Conservation (phyloP, 805 yeast species). For the Starmera caribaea region DNA sequence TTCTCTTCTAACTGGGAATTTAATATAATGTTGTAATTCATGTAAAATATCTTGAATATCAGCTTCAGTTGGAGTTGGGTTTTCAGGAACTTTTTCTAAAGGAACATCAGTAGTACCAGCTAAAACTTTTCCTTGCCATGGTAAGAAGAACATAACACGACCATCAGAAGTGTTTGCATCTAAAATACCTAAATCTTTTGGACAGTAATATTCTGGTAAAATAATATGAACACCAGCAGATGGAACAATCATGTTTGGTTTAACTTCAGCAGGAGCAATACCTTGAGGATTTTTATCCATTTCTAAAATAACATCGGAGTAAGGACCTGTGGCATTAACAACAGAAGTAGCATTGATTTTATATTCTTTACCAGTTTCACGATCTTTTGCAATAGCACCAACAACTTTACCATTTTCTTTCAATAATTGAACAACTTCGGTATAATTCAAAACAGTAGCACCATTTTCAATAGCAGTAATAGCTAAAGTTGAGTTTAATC, state of each 20-base stretch:
- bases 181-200: constrained; percentile 75
- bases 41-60: constrained; percentile 81
- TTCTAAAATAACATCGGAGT: constrained; percentile 72
- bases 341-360: constrained; percentile 61
- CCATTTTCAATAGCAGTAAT: constrained; percentile 79
- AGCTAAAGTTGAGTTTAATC: constrained; percentile 83
- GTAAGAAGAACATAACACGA: constrained; percentile 92
- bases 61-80: constrained; percentile 78
- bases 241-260: constrained; percentile 84
- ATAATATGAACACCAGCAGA: constrained; percentile 91
- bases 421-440: constrained; percentile 66
- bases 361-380: constrained; percentile 55
- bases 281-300: constrained; percentile 74
- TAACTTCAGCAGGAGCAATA: constrained; percentile 41
- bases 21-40: constrained; percentile 84
- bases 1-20: constrained; percentile 78
- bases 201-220: constrained; percentile 87
- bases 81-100: constrained; percentile 54
- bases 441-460: constrained; percentile 82
- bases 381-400: constrained; percentile 72
- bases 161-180: constrained; percentile 94
- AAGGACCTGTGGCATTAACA: constrained; percentile 93
- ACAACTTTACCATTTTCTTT: constrained; percentile 56
- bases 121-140: constrained; percentile 95
- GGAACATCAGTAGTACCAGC: constrained; percentile 98